phyloP scores from a whole-genome alignment of 352 stramenopile species.

The Chloridella minuta region DNA sequence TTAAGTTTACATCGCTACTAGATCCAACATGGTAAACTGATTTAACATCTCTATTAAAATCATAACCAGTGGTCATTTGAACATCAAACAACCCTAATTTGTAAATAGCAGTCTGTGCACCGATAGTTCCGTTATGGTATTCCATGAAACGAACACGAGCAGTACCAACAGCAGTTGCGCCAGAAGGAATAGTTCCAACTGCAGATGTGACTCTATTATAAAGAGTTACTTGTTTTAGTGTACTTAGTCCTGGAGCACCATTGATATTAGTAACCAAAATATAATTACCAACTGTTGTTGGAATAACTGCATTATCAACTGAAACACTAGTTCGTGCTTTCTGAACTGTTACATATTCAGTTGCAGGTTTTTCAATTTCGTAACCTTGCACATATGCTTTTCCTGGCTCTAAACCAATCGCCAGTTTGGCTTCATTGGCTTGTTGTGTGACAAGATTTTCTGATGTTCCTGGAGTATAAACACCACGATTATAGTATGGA shows the following conservation, averaged over 20 bases:
- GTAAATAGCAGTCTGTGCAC: neutral
- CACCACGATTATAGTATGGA: too few relatives aligned
- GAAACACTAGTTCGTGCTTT: neutral
- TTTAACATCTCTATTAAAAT: too few relatives aligned
- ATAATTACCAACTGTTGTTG: constrained; percentile 5
- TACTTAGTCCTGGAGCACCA: too few relatives aligned
- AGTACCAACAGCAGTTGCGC: neutral
- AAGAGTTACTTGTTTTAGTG: too few relatives aligned
- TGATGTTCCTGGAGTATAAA: too few relatives aligned
- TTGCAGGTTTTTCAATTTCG: neutral
- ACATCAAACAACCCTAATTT: neutral
- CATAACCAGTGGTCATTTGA: neutral
- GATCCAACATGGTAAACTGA: too few relatives aligned
- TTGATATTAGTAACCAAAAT: neutral
- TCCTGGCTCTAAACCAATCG: constrained; percentile 2
- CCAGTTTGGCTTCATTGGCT: neutral
- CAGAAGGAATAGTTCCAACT: neutral
- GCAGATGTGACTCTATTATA: too few relatives aligned
- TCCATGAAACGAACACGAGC: neutral
- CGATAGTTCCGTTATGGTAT: too few relatives aligned
- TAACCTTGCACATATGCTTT: constrained; percentile 10
- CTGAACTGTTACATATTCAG: neutral
- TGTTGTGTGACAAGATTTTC: too few relatives aligned
- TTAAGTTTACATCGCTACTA: too few relatives aligned
- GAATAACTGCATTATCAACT: neutral